These are phyloP conservation scores for Naegleria fowleri DNA, from an alignment of 208 protist species.

Conservation along the genomic window DNA sequence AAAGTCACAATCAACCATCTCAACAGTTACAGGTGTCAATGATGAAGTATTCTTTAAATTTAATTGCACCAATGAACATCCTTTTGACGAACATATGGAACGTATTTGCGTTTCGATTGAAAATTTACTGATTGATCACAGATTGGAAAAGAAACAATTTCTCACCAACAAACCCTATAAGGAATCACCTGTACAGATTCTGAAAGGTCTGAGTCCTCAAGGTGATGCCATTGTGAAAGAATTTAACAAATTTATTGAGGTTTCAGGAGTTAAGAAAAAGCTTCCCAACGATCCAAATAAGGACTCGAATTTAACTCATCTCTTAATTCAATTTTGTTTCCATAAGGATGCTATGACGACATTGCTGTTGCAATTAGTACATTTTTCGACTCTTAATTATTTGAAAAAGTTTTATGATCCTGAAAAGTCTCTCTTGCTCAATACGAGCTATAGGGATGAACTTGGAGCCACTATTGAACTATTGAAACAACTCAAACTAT, in stretches of 20 bases:
- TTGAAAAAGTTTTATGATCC: not conserved
- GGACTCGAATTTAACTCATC: not conserved
- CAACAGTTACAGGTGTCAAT: not conserved
- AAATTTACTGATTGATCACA: not conserved
- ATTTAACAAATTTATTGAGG: not conserved
- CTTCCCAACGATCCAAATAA: not conserved
- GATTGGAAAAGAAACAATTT: not conserved
- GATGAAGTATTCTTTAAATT: slow-evolving; percentile 7
- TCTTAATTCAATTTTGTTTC: not conserved
- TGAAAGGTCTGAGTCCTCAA: not conserved
- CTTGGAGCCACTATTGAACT: not conserved
- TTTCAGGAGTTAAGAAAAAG: not conserved
- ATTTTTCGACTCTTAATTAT: not conserved
- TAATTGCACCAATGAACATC: not conserved
- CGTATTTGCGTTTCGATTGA: not conserved
- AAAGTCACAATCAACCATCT: not conserved
- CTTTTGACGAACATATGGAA: not conserved
- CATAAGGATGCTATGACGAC: not conserved
- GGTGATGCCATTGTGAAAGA: not conserved
- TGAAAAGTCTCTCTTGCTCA: not conserved
- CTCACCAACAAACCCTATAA: not conserved
- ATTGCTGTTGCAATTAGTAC: not conserved
- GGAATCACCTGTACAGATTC: not conserved
- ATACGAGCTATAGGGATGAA: not conserved
- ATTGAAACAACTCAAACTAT: not conserved